A percentile compares a stretch with the other conserved stretches of the same genome.
Evolutionary conservation across 78 protist species (phyloP).

Genomic region (Guillardia theta): DNA sequence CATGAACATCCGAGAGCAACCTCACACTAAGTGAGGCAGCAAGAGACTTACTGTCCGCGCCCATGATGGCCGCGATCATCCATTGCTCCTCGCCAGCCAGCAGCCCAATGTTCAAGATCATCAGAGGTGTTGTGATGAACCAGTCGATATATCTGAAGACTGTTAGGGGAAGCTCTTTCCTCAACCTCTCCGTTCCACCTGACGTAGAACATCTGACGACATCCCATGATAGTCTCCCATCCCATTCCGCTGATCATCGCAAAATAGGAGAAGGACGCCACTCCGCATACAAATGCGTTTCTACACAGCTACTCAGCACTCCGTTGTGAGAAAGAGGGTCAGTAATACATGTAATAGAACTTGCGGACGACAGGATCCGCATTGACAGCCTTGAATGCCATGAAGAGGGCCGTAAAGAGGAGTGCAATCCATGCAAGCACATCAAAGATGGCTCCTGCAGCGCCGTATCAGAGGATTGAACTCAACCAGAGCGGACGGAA

Average conservation of each 20-base stretch:
- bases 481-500: too few species aligned
- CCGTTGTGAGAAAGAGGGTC: neutral
- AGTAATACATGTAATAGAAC: neutral
- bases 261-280: slow-evolving; percentile 14
- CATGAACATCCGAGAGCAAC: too few species aligned
- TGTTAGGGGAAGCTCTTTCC: too few species aligned
- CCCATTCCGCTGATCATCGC: slow-evolving; percentile 25
- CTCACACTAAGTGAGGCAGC: too few species aligned
- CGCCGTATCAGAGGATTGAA: neutral
- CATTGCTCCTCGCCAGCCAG: neutral
- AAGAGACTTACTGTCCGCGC: neutral
- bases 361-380: neutral
- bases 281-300: slow-evolving; percentile 3
- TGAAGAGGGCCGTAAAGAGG: neutral
- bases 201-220: slow-evolving; percentile 12
- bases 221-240: slow-evolving; percentile 29
- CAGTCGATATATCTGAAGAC: neutral
- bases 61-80: neutral
- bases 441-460: neutral
- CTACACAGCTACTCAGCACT: neutral
- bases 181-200: neutral
- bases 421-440: neutral
- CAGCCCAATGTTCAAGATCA: neutral
- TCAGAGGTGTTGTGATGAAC: neutral
- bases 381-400: neutral